These are phyloP conservation scores for Pinus tabuliformis DNA, from an alignment of 75 land plant genomes.

Conservation along the genomic window DNA sequence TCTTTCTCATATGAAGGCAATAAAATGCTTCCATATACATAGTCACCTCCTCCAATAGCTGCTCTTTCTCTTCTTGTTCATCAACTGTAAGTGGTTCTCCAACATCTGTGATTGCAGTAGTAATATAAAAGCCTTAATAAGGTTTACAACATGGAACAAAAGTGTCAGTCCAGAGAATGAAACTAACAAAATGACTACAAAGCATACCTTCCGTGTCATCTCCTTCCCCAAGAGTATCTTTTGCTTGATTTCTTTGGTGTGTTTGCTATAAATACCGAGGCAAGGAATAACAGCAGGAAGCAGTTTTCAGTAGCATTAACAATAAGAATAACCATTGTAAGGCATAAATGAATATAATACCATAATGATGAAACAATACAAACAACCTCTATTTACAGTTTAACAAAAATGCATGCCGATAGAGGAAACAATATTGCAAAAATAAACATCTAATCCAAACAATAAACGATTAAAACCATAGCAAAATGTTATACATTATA, in stretches of 20 bases:
- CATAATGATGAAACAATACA: constrained; percentile 1
- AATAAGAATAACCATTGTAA: too few species aligned
- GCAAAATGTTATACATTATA: too few species aligned
- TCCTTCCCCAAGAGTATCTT: constrained; percentile 62
- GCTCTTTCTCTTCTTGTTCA: constrained; percentile 95
- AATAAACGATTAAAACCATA: too few species aligned
- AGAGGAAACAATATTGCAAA: too few species aligned
- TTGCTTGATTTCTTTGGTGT: constrained; percentile 68
- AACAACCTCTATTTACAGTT: background rate
- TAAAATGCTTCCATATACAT: background rate
- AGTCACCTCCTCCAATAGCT: constrained; percentile 70
- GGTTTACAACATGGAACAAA: background rate
- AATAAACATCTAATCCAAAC: too few species aligned
- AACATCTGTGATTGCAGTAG: constrained; percentile 25
- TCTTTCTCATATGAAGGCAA: background rate
- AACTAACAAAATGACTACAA: background rate
- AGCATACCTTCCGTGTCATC: constrained; percentile 77
- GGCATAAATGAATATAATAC: background rate
- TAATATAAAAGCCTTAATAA: background rate
- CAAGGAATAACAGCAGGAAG: background rate
- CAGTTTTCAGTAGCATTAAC: too few species aligned
- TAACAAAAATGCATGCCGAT: background rate
- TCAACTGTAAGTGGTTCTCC: constrained; percentile 89
- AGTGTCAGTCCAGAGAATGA: background rate
- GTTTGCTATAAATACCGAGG: constrained; percentile 28